phyloP scores from a whole-genome alignment of 2,329 filamentous ascomycete genomes.

The Phaeoacremonium minimum region DNA sequence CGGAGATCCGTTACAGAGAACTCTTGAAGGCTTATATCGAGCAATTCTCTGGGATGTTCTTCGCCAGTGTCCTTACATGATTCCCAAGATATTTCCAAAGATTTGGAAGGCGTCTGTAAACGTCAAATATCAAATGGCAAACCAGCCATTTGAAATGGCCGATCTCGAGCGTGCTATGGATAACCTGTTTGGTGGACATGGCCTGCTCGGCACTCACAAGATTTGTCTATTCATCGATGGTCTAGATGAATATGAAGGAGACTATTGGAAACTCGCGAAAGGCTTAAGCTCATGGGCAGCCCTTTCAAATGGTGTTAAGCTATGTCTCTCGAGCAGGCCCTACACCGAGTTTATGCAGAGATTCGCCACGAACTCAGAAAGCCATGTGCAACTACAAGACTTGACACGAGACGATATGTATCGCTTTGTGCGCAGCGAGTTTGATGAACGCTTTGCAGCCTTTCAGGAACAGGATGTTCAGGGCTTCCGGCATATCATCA shows the following conservation, averaged over 20 bases:
- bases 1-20: slow-evolving; percentile 9
- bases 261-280: slow-evolving; percentile 1
- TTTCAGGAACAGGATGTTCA: not conserved
- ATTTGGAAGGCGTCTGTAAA: slow-evolving; percentile 1
- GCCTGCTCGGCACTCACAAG: not conserved
- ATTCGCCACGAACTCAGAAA: not conserved
- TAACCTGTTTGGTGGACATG: not conserved
- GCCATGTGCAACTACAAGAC: not conserved
- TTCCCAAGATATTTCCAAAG: slow-evolving; percentile 8
- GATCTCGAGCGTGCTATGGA: not conserved
- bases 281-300: not conserved
- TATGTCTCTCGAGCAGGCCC: slow-evolving; percentile 3
- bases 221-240: slow-evolving; percentile 1
- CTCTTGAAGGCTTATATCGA: slow-evolving; percentile 11
- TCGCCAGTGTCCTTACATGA: slow-evolving; percentile 10
- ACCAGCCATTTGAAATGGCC: not conserved
- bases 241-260: slow-evolving; percentile 2
- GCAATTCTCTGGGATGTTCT: slow-evolving; percentile 13
- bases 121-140: not conserved
- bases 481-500: not conserved
- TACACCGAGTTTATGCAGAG: not conserved
- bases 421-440: not conserved
- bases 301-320: not conserved
- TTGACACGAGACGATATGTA: slow-evolving; percentile 1
- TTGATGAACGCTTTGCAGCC: not conserved